These are phyloP conservation scores for Neurospora tetraspora DNA, from an alignment of 495 filamentous ascomycete genomes.

Conservation along the genomic window DNA sequence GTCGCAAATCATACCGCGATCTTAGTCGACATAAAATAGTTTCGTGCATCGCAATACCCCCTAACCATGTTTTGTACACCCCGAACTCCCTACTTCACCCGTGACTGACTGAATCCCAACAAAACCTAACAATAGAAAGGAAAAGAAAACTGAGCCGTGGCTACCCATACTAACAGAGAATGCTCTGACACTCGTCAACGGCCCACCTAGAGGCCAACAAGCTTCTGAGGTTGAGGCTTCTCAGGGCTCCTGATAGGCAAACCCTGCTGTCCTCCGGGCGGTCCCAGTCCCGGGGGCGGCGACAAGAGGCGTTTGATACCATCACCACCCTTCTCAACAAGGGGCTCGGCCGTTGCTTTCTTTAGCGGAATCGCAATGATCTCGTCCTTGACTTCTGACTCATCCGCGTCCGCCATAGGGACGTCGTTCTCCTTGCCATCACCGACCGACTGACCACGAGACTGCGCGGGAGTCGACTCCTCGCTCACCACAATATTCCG, in stretches of 20 bases:
- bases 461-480: slow-evolving; percentile 8
- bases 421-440: slow-evolving; percentile 3
- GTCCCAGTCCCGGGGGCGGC: neutral
- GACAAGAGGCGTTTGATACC: neutral
- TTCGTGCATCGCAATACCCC: neutral
- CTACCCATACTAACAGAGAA: neutral
- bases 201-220: neutral
- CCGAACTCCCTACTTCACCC: neutral
- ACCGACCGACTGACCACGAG: slow-evolving; percentile 1
- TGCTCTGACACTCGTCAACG: neutral
- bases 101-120: neutral
- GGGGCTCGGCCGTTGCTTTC: neutral
- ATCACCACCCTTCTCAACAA: neutral
- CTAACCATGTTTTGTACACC: neutral
- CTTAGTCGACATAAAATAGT: neutral
- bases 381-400: slow-evolving; percentile 19
- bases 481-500: slow-evolving; percentile 22
- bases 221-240: neutral
- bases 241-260: neutral
- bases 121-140: neutral
- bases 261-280: neutral
- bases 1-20: neutral
- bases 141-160: neutral
- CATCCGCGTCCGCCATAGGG: slow-evolving; percentile 9
- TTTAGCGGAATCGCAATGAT: slow-evolving; percentile 13